Evolutionary conservation across 768 basidiomycete species (phyloP).

Genomic region (Mycena olivaceomarginata): DNA sequence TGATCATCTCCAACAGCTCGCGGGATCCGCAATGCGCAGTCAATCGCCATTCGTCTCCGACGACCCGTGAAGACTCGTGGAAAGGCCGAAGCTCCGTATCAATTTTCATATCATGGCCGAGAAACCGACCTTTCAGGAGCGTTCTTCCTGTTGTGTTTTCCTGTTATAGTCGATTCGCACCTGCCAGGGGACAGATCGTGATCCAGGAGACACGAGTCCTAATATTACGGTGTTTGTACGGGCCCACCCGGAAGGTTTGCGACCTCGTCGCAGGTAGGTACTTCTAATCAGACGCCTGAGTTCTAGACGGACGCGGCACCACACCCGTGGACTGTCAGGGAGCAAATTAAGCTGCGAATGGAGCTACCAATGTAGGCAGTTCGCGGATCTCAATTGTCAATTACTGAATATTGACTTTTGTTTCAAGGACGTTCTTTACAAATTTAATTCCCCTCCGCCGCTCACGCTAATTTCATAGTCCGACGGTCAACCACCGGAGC

Average conservation of each 20-base stretch:
- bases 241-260: neutral
- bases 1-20: neutral
- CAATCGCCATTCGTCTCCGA: neutral
- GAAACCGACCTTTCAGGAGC: neutral
- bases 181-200: neutral
- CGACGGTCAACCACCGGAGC: neutral
- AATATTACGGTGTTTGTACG: neutral
- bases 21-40: constrained; percentile 19
- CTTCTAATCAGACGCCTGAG: constrained; percentile 1
- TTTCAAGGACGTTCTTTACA: neutral
- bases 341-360: neutral
- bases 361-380: neutral
- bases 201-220: neutral
- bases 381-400: neutral
- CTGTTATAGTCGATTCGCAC: neutral
- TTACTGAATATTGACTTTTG: neutral
- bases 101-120: constrained; percentile 7
- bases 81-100: constrained; percentile 15
- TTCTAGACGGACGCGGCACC: neutral
- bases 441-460: neutral
- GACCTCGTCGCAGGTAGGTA: neutral
- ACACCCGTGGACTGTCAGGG: constrained; percentile 10
- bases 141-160: neutral
- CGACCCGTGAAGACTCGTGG: neutral
- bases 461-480: neutral